Conservation (phyloP, 306 rosid species). For the Trichosanthes cucumerina region DNA sequence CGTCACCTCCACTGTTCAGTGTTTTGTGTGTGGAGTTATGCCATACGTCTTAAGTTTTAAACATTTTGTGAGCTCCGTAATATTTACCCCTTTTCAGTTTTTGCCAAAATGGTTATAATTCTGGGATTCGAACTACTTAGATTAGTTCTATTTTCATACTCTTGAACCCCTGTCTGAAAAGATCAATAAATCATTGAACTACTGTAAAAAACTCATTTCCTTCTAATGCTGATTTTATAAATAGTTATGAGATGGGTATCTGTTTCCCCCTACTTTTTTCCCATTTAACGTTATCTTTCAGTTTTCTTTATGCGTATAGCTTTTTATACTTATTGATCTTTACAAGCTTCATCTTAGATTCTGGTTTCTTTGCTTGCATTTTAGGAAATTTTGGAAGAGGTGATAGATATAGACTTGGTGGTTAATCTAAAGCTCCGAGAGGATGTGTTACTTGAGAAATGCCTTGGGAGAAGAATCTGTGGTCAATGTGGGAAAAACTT, state of each 20-base stretch:
- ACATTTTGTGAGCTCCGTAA: background rate
- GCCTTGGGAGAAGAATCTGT: conserved; percentile 90
- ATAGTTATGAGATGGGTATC: background rate
- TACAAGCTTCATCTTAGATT: background rate
- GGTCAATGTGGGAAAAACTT: conserved; percentile 72
- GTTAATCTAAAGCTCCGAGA: conserved; percentile 83
- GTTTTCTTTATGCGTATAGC: background rate
- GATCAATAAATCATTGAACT: background rate
- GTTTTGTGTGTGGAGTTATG: background rate
- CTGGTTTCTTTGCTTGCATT: background rate
- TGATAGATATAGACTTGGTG: conserved; percentile 77
- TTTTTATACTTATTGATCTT: background rate
- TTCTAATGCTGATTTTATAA: background rate
- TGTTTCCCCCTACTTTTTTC: conserved; percentile 3
- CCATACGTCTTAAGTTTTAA: background rate
- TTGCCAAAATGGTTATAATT: background rate
- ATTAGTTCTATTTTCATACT: background rate
- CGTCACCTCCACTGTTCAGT: background rate
- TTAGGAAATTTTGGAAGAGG: conserved; percentile 88
- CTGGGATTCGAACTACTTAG: background rate
- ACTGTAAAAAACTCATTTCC: background rate
- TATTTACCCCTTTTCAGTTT: background rate
- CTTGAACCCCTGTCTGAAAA: background rate
- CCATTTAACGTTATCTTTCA: background rate
- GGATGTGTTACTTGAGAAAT: conserved; percentile 79